Conservation (phyloP, 495 filamentous ascomycete species). For the Sporormia fimetaria region DNA sequence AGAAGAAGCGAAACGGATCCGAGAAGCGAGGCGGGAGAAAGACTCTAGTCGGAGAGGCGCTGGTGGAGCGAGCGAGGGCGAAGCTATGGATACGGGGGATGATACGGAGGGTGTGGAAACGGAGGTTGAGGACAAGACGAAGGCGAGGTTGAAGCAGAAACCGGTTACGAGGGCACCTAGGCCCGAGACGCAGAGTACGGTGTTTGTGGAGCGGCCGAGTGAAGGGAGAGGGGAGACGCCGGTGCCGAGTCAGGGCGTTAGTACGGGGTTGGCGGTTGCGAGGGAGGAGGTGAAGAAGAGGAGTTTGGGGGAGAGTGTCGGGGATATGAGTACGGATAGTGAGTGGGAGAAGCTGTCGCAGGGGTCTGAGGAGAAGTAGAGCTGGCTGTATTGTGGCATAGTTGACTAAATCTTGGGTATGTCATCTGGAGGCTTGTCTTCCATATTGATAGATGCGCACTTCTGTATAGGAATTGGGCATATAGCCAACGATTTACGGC, state of each 20-base stretch:
- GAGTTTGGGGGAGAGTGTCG: slow-evolving; percentile 23
- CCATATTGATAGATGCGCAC: too few species aligned
- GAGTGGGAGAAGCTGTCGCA: slow-evolving; percentile 37
- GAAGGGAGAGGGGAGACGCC: slow-evolving; percentile 6
- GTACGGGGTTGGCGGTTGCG: slow-evolving; percentile 7
- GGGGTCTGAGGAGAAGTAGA: slow-evolving; percentile 21
- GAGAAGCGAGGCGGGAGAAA: slow-evolving; percentile 30
- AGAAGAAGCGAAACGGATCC: slow-evolving; percentile 47
- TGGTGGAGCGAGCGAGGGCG: slow-evolving; percentile 27
- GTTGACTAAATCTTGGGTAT: background rate
- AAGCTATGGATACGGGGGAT: slow-evolving; percentile 30
- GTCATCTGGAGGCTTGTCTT: background rate
- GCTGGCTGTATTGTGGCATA: slow-evolving; percentile 10
- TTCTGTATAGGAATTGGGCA: too few species aligned
- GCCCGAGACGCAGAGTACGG: slow-evolving; percentile 19
- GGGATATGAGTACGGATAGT: slow-evolving; percentile 35
- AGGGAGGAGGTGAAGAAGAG: slow-evolving; percentile 23
- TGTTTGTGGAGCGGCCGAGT: slow-evolving; percentile 20
- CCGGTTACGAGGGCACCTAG: slow-evolving; percentile 15
- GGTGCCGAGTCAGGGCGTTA: slow-evolving; percentile 3
- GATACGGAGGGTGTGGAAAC: slow-evolving; percentile 24
- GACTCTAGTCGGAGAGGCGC: slow-evolving; percentile 30
- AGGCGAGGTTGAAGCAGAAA: slow-evolving; percentile 9
- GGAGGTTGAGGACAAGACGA: slow-evolving; percentile 19
- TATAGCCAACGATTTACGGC: too few species aligned